Base-by-base conservation (phyloP, 169 alveolate genomes). In the Theileria parva region DNA sequence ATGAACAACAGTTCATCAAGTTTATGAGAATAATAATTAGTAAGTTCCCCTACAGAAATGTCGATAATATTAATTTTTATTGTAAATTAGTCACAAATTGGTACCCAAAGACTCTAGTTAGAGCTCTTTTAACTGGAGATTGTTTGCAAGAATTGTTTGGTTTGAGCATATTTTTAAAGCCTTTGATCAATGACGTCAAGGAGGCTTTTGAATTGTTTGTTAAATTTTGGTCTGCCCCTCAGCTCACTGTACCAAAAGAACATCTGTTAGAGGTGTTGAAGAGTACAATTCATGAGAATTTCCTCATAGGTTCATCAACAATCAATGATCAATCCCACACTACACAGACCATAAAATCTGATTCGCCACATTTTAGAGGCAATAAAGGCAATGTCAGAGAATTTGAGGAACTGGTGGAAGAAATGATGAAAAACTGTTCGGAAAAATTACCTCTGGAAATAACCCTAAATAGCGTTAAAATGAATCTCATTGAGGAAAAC, bases 201-300 rank as follows among this genome's bases (percentile, higher is more conserved):
- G 76, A 50, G 23, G 89, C 86, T 15, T 34, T 76, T 15, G 37
- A 27, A 32, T 44, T 75, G 25, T 48, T 83, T 34, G 68, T 75
- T 5, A 75, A 34, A n/a, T 51, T 74, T 50, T 83, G 89, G 89
- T 30, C 61, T 4, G 57, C 51, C 3, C 77, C 86, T 11, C 30
- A 15, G 55, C 27, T 55, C 0, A 1, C 28, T n/a, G 17, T 27
- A 79, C 61, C 68, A n/a, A n/a, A 21, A 2, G 72, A 57, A 32
- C 27, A 25, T 5, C 70, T 72, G 5, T 15, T 61, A 23, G 55
- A 53, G 1, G 37, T 72, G 21, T 12, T 72, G 55, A 72, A 72
- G 55, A 53, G 55, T 11, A 72, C 79, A 27, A 72, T 72, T 11
- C 70, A 72, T 28, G 79, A 60, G 8, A 60, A 72, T 9, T 59